Base-by-base conservation (phyloP, 768 basidiomycete species). In the Tylopilus plumbeoviolaceoides region DNA sequence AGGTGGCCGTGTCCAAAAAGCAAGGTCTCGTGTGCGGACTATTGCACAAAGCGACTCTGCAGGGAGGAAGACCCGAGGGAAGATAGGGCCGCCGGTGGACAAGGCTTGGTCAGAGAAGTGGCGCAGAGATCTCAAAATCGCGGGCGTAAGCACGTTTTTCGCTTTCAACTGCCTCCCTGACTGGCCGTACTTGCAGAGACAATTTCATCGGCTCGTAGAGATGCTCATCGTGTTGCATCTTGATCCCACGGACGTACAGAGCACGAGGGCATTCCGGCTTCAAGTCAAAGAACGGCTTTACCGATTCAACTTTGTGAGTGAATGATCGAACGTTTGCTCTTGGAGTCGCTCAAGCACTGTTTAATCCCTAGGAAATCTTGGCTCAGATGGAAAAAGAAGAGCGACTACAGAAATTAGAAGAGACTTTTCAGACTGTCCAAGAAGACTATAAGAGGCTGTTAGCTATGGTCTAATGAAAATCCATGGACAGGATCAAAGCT, bases 281-380 rank as follows among this genome's bases (percentile, higher is more conserved):
- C 89, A 93, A 68, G 93, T 95, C 64, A 99, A 99, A 71, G 93
- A 97, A 68, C 81, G 97, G 35, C 70, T 99, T 41, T 98, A 90
- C 64, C 80, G 93, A 20, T 98, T 98, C 72, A 99, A 98, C 72
- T 97, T 86, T 67, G 93, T 94, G 62, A 63, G 89, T 78, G 51
- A 36, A 12, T 12, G 20, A 33, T 18, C 3, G 18, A 10, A 1
- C 43, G 6, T 20, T 25, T 17, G 3, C 6, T 44, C 27, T 18
- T 25, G 18, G 33, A 43, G 28, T 27, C 55, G 14, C 45, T 59
- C 12, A 47, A 35, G 18, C 50, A 23, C 41, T 44, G n/a, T 25
- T 36, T 9, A 11, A 21, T 41, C 5, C 5, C 21, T 63, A 95
- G 92, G 92, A 95, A 75, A 80, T 89, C 47, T 78, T 99, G 42